Evolutionary conservation across 1,284 basidiomycete species (phyloP).

Genomic region (Irpex sp.): DNA sequence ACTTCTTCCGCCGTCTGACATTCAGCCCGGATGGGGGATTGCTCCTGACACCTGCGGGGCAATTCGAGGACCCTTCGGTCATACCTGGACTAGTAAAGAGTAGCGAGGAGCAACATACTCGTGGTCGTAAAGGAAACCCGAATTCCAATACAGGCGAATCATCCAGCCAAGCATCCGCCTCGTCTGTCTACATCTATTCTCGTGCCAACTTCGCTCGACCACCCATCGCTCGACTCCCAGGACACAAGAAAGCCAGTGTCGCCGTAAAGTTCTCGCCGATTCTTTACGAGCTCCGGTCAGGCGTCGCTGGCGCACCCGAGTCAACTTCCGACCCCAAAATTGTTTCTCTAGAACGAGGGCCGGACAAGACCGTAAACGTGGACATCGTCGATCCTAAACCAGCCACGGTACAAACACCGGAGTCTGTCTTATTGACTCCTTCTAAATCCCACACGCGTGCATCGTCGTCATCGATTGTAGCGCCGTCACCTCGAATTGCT

Average conservation of each 20-base stretch:
- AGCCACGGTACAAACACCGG: conserved; percentile 13
- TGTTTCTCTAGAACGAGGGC: conserved; percentile 64
- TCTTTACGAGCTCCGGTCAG: conserved; percentile 80
- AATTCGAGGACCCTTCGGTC: conserved; percentile 88
- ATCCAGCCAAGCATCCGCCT: conserved; percentile 32
- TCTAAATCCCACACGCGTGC: conserved; percentile 2
- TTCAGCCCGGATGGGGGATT: conserved; percentile 96
- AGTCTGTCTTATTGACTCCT: conserved; percentile 12
- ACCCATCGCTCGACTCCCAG: conserved; percentile 92
- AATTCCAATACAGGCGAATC: conserved; percentile 30
- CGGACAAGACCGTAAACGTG: conserved; percentile 67
- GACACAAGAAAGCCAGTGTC: conserved; percentile 93
- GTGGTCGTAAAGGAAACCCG: conserved; percentile 53
- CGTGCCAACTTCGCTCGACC: conserved; percentile 89
- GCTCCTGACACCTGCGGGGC: conserved; percentile 91
- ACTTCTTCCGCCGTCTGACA: conserved; percentile 91
- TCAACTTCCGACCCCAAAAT: conserved; percentile 42
- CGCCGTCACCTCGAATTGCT: conserved; percentile 29
- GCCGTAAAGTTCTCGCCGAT: conserved; percentile 94
- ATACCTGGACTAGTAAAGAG: conserved; percentile 36
- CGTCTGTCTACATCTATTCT: conserved; percentile 93
- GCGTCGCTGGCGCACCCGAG: conserved; percentile 40
- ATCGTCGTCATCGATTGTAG: conserved; percentile 22
- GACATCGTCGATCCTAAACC: conserved; percentile 26
- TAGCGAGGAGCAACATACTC: conserved; percentile 40